Conservation (phyloP, 495 filamentous ascomycete genomes). For the Melanomma pulvis-pyrius region DNA sequence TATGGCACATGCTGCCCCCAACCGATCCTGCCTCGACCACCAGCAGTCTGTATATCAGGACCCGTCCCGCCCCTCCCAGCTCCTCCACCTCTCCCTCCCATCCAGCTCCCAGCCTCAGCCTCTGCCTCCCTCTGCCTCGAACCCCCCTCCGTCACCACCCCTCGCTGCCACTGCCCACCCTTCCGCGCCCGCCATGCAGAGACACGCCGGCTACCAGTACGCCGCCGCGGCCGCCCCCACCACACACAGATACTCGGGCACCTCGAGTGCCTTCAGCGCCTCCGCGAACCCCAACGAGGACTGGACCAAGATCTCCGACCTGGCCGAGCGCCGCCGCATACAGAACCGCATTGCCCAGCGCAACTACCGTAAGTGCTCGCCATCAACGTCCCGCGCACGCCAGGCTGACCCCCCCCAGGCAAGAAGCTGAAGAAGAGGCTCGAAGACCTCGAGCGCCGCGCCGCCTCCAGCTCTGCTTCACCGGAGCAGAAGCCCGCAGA, state of each 20-base stretch:
- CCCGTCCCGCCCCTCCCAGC: constrained; percentile 4
- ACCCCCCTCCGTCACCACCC: neutral
- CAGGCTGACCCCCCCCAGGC: constrained; percentile 57
- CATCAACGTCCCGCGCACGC: neutral
- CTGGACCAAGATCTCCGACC: constrained; percentile 98
- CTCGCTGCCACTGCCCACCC: neutral
- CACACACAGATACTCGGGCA: constrained; percentile 66
- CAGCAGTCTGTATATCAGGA: constrained; percentile 16
- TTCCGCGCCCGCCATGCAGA: constrained; percentile 42
- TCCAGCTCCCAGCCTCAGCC: neutral
- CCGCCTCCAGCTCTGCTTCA: constrained; percentile 76
- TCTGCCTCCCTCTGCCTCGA: neutral
- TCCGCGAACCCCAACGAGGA: constrained; percentile 97
- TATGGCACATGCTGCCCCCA: constrained; percentile 31
- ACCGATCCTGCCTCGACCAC: neutral
- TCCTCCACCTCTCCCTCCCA: constrained; percentile 1
- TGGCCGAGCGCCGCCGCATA: constrained; percentile 90
- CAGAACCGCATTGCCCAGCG: constrained; percentile 98
- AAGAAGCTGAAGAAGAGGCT: constrained; percentile 98
- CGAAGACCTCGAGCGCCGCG: constrained; percentile 92
- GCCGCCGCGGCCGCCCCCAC: constrained; percentile 40
- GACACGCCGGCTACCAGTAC: constrained; percentile 49
- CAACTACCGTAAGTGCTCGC: constrained; percentile 85
- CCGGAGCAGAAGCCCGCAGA: constrained; percentile 66
- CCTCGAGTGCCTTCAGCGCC: constrained; percentile 94